phyloP scores from a whole-genome alignment of 331 rosid species.

The Erythrophleum ivorense region DNA sequence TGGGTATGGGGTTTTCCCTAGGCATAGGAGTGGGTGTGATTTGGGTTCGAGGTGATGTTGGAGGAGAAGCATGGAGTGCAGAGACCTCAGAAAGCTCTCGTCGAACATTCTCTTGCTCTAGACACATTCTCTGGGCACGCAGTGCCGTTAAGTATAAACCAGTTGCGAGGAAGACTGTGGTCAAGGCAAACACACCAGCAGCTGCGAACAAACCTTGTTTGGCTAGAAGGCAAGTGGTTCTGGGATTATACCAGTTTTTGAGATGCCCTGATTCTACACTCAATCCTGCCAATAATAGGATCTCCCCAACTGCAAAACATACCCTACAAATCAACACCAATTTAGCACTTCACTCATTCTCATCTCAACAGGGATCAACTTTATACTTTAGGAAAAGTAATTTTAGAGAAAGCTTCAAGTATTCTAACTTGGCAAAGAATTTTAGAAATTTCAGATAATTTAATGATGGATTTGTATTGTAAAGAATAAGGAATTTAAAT shows the following conservation, averaged over 20 bases:
- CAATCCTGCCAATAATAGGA: constrained; percentile 67
- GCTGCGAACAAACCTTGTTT: constrained; percentile 76
- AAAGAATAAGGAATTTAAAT: no score
- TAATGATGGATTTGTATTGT: no score
- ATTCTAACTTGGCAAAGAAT: no score
- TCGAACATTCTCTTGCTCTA: constrained; percentile 53
- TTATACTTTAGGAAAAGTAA: not conserved
- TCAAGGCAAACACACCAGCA: constrained; percentile 71
- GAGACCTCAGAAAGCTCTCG: constrained; percentile 66
- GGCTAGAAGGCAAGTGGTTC: constrained; percentile 55
- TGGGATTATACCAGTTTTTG: constrained; percentile 72
- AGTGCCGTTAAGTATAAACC: constrained; percentile 76
- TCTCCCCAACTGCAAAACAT: constrained; percentile 85
- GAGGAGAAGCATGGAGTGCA: constrained; percentile 66
- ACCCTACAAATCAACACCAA: constrained; percentile 52
- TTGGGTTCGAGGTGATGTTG: constrained; percentile 63
- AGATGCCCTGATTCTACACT: constrained; percentile 89
- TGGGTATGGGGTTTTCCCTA: constrained; percentile 64
- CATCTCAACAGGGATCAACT: no score
- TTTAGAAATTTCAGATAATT: no score
- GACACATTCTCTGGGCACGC: constrained; percentile 61
- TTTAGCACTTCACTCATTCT: no score
- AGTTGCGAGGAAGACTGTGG: constrained; percentile 76
- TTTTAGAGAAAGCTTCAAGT: not conserved
- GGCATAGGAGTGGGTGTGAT: constrained; percentile 43